Percentiles rank a stretch among this genome's conserved stretches.
Conservation (phyloP, 805 yeast species). For the Cyberlindnera euphorbiae region DNA sequence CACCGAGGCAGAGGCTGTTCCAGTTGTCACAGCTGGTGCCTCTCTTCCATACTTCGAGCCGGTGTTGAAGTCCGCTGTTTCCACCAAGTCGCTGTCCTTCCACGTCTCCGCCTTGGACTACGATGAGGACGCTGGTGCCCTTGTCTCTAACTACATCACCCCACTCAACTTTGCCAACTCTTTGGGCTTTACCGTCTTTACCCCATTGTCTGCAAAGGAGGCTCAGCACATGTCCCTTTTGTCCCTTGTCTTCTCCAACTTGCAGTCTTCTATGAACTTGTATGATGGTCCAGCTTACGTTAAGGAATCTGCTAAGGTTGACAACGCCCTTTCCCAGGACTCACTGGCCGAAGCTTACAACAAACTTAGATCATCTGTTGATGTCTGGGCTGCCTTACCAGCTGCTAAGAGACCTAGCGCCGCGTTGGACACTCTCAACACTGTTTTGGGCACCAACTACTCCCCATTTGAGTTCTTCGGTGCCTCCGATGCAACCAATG, state of each 20-base stretch:
- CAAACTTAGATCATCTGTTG: constrained; percentile 31
- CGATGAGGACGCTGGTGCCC: constrained; percentile 44
- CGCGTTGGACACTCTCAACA: constrained; percentile 48
- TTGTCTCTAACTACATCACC: constrained; percentile 59
- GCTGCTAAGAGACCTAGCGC: constrained; percentile 36
- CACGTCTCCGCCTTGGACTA: constrained; percentile 76
- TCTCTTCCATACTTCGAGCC: constrained; percentile 68
- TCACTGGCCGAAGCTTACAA: constrained; percentile 34
- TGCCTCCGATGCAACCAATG: constrained; percentile 52
- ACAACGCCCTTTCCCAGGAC: constrained; percentile 39
- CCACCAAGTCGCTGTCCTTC: constrained; percentile 54
- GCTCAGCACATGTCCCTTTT: constrained; percentile 64
- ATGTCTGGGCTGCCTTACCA: constrained; percentile 24
- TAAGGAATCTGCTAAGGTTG: constrained; percentile 38
- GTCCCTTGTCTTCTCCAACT: constrained; percentile 55
- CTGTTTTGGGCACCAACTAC: constrained; percentile 47
- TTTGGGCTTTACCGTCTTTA: constrained; percentile 61
- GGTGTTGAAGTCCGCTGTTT: constrained; percentile 34
- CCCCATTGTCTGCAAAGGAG: constrained; percentile 60
- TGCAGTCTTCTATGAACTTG: constrained; percentile 56
- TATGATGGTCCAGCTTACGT: constrained; percentile 75
- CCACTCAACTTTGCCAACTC: constrained; percentile 59
- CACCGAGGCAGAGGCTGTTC: constrained; percentile 28
- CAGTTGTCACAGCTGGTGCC: constrained; percentile 60
- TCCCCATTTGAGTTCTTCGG: constrained; percentile 72